These are phyloP conservation scores for Microthlaspi erraticum DNA, from an alignment of 345 rosid species.

Conservation along the genomic window DNA sequence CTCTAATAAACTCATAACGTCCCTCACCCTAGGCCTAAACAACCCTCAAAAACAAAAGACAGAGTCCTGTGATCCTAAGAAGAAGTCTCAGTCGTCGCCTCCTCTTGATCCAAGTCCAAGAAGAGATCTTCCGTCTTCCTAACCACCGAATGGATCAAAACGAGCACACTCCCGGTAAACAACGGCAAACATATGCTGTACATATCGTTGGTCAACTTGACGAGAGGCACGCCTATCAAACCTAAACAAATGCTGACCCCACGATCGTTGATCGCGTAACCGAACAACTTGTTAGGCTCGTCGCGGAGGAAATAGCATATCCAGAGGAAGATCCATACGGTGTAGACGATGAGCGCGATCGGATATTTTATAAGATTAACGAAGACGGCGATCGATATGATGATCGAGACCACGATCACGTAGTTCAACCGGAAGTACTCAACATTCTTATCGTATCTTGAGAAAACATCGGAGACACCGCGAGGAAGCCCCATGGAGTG, in stretches of 20 bases:
- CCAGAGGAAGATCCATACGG: constrained; percentile 65
- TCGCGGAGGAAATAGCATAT: constrained; percentile 71
- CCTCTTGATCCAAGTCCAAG: constrained; percentile 53
- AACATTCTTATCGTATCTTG: constrained; percentile 51
- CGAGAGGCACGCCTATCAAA: constrained; percentile 54
- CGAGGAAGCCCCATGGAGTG: constrained; percentile 50
- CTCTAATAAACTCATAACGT: too few species aligned
- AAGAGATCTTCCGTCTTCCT: constrained; percentile 70
- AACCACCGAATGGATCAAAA: constrained; percentile 61
- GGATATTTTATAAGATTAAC: constrained; percentile 71
- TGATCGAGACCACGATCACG: constrained; percentile 50
- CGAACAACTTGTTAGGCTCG: constrained; percentile 58
- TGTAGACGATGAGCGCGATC: constrained; percentile 66
- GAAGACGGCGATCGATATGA: constrained; percentile 50
- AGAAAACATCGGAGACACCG: constrained; percentile 41
- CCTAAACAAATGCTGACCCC: constrained; percentile 52
- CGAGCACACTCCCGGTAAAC: constrained; percentile 51
- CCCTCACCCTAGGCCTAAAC: too few species aligned
- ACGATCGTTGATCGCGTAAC: constrained; percentile 58
- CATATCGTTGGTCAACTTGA: constrained; percentile 64
- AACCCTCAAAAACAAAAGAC: too few species aligned
- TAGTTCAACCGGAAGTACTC: constrained; percentile 67
- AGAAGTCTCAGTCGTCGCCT: constrained; percentile 36
- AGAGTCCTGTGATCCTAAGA: neutral
- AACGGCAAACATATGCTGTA: constrained; percentile 55